Evolutionary conservation across 768 basidiomycete species (phyloP), one percentile per base, ranked within the genome.

Genomic region (Lactifluus hygrophoroides): DNA sequence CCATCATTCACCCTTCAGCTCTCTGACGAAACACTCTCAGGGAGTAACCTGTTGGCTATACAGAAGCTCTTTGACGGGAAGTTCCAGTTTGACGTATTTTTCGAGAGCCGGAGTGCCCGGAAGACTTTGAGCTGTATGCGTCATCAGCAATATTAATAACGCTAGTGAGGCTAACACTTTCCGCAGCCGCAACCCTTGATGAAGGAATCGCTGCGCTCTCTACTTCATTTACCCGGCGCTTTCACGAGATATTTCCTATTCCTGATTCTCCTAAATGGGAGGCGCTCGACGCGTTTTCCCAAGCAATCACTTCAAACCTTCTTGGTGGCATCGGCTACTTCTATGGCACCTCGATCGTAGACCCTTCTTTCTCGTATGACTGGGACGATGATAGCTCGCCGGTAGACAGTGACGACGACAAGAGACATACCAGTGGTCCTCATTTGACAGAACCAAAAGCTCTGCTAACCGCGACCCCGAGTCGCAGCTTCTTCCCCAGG

Each of bases 281-380:
- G 27, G 72, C 75, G 1, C 72, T 93, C 19, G 74, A 82, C 53
- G 74, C 75, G 0, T 97, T 97, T 69, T 95, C 93, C 1, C 87
- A 89, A 67, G 85, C 84, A 5, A 82, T 95, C 57, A 95, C 94
- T 0, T 86, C 94, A 1, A 97, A 93, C 68, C 79, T 97, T 44
- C 73, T 97, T 11, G 94, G 91, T 54, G 94, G 94, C 19, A 83
- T 98, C 37, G 94, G 94, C 11, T 97, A 96, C 72, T 98, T 94
- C 72, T 88, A 94, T 66, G 94, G 94, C 14, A 83, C 79, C 5
- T 94, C 91, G 0, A 86, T 97, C 62, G 81, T 96, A 8, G 88
- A 97, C 69, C 77, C 80, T 42, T 81, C 84, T 37, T 93, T 94
- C 68, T 83, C 87, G 16, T 90, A 89, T 67, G 92, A 94, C 66